These are phyloP conservation scores for Ogataea nitratoaversa DNA, from an alignment of 805 yeast genomes.

Conservation along the genomic window DNA sequence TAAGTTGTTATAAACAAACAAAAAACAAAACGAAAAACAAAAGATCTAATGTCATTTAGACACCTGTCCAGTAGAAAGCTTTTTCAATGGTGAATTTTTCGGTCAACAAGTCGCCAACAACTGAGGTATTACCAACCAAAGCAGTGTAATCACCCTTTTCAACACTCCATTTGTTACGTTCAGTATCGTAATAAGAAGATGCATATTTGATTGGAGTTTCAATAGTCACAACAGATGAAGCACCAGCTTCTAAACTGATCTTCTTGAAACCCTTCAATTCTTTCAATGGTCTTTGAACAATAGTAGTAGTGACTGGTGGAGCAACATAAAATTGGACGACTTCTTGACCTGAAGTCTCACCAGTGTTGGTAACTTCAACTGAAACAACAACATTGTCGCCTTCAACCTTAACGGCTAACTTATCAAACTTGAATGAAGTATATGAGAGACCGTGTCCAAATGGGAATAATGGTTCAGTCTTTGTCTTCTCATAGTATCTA, in stretches of 20 bases:
- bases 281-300: constrained; percentile 47
- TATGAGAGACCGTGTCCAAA: constrained; percentile 44
- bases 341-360: constrained; percentile 45
- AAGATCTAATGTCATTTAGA: constrained; percentile 2
- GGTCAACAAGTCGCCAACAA: constrained; percentile 5
- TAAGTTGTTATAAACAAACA: no score
- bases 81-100: constrained; percentile 5
- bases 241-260: constrained; percentile 25
- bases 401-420: constrained; percentile 27
- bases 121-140: constrained; percentile 38
- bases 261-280: constrained; percentile 56
- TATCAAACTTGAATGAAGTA: constrained; percentile 32
- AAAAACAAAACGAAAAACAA: no score
- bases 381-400: constrained; percentile 19
- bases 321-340: constrained; percentile 49
- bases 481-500: constrained; percentile 37
- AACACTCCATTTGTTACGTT: constrained; percentile 45
- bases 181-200: constrained; percentile 50
- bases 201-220: constrained; percentile 43
- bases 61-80: constrained; percentile 11
- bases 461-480: constrained; percentile 35
- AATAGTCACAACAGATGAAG: constrained; percentile 34
- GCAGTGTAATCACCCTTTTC: constrained; percentile 49
- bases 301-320: constrained; percentile 31
- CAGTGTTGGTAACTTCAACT: constrained; percentile 43